Percentiles rank a stretch among this genome's conserved stretches.
phyloP scores from a whole-genome alignment of 345 rosid species.

The Brassica juncea region DNA sequence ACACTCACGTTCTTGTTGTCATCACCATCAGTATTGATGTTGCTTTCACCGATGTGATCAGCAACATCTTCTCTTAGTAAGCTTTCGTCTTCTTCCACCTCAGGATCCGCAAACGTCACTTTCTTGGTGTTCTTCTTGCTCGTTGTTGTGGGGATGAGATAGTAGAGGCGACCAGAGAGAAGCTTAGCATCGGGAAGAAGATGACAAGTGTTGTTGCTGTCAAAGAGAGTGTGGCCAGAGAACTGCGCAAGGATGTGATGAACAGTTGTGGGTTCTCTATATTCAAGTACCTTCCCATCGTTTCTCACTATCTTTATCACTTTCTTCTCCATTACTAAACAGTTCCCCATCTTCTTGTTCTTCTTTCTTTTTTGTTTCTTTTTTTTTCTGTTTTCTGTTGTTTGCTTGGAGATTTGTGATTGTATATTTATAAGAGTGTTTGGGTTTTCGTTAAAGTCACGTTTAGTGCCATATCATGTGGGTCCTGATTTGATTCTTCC shows the following conservation, averaged over 20 bases:
- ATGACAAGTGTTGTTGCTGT: conserved; percentile 45
- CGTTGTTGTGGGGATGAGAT: conserved; percentile 54
- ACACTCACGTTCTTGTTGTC: conserved; percentile 32
- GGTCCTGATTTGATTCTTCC: conserved; percentile 44
- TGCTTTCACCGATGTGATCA: conserved; percentile 43
- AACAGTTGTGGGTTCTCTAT: conserved; percentile 56
- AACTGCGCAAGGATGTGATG: conserved; percentile 67
- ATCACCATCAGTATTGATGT: conserved; percentile 20
- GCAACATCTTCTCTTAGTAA: conserved; percentile 21
- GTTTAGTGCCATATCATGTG: conserved; percentile 27
- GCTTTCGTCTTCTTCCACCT: conserved; percentile 38
- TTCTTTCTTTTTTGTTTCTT: conserved; percentile 7
- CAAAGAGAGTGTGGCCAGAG: conserved; percentile 61
- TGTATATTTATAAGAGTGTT: conserved; percentile 42
- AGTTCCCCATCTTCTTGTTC: conserved; percentile 69
- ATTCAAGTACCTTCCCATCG: conserved; percentile 80
- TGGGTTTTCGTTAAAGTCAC: conserved; percentile 35
- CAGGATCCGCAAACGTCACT: conserved; percentile 65
- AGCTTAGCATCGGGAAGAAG: conserved; percentile 62
- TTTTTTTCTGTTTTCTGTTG: conserved; percentile 22
- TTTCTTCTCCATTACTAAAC: conserved; percentile 64
- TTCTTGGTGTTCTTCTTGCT: conserved; percentile 49
- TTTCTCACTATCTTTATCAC: conserved; percentile 56
- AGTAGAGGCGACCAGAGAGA: conserved; percentile 53
- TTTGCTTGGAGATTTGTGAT: conserved; percentile 12